Percentiles rank a stretch among this genome's conserved stretches.
phyloP scores from a whole-genome alignment of 495 filamentous ascomycete species.

The Filosporella fistucella region DNA sequence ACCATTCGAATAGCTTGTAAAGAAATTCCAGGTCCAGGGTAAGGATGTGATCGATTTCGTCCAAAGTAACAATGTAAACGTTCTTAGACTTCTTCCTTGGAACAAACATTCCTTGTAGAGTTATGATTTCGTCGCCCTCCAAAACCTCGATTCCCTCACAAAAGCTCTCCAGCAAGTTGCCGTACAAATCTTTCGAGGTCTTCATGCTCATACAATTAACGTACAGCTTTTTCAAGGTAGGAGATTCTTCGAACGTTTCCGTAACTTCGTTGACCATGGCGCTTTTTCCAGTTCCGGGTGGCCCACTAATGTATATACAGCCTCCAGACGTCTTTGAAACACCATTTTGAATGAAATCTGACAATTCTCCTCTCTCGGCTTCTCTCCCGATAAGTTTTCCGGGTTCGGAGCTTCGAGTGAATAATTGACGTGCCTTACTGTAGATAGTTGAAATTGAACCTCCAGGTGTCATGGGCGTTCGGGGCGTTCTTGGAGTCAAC shows the following conservation, averaged over 20 bases:
- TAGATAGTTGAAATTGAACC: conserved; percentile 65
- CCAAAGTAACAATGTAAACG: conserved; percentile 77
- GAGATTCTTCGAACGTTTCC: conserved; percentile 36
- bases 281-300: conserved; percentile 95
- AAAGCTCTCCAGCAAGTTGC: conserved; percentile 50
- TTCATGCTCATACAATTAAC: conserved; percentile 98
- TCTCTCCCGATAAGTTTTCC: conserved; percentile 79
- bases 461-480: conserved; percentile 60
- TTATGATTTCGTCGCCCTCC: conserved; percentile 44
- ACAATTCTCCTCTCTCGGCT: conserved; percentile 66
- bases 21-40: conserved; percentile 80
- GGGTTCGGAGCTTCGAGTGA: conserved; percentile 72
- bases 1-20: conserved; percentile 92
- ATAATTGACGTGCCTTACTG: conserved; percentile 79
- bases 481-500: conserved; percentile 62
- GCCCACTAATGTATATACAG: conserved; percentile 94
- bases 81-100: conserved; percentile 45
- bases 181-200: conserved; percentile 73
- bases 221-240: conserved; percentile 60
- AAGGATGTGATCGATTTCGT: conserved; percentile 93
- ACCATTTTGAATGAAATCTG: conserved; percentile 62
- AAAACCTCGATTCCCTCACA: conserved; percentile 48
- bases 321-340: conserved; percentile 58
- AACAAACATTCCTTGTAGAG: conserved; percentile 60
- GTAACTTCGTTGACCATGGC: conserved; percentile 82